phyloP scores from a whole-genome alignment of 768 basidiomycete species.

The Kwoniella botswanensis region DNA sequence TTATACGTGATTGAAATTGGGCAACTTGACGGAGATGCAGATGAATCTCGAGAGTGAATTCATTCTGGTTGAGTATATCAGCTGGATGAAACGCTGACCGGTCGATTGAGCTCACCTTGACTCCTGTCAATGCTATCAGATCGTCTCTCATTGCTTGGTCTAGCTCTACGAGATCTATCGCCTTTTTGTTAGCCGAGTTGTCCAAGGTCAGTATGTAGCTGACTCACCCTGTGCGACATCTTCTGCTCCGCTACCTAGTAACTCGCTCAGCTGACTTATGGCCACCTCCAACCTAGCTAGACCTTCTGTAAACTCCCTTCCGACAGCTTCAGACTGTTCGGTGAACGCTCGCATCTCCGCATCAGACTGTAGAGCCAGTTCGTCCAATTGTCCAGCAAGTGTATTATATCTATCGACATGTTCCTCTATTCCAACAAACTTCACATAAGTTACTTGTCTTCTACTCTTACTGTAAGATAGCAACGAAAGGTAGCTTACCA shows the following conservation, averaged over 20 bases:
- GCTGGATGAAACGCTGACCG: background rate
- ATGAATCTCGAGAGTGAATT: constrained; percentile 61
- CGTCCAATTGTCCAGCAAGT: constrained; percentile 31
- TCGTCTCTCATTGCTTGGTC: constrained; percentile 52
- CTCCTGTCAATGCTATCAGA: constrained; percentile 41
- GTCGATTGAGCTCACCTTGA: constrained; percentile 42
- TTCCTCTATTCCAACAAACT: constrained; percentile 30
- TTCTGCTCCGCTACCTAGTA: constrained; percentile 27
- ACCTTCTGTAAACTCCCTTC: constrained; percentile 39
- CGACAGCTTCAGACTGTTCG: constrained; percentile 28
- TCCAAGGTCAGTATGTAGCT: background rate
- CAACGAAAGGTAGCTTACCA: constrained; percentile 32
- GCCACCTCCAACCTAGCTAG: constrained; percentile 39
- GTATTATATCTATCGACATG: constrained; percentile 40
- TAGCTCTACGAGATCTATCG: constrained; percentile 37
- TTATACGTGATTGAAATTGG: constrained; percentile 76
- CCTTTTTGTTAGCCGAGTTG: constrained; percentile 15
- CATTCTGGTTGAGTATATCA: constrained; percentile 52
- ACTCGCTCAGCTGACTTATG: constrained; percentile 31
- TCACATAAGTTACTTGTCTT: background rate
- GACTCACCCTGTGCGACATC: constrained; percentile 29
- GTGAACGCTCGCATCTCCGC: constrained; percentile 32
- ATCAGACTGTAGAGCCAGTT: constrained; percentile 39
- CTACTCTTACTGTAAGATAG: too few species aligned
- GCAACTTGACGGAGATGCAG: constrained; percentile 75